These are phyloP conservation scores for Backusella parvicylindrica DNA, from an alignment of 192 early-diverging fungal species.

Conservation along the genomic window DNA sequence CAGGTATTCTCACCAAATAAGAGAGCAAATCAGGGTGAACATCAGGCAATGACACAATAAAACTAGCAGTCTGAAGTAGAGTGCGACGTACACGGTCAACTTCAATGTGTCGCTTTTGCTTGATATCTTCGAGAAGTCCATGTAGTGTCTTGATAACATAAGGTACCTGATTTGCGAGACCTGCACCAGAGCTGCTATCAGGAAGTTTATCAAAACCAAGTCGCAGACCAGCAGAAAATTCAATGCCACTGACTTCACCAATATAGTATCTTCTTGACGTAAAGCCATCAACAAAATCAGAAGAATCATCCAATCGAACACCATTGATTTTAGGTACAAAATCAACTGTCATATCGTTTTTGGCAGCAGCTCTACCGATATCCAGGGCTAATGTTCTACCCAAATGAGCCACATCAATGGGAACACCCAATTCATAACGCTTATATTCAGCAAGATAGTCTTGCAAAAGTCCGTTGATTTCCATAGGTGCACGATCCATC, in stretches of 20 bases:
- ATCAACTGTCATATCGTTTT: slow-evolving; percentile 11
- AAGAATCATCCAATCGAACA: slow-evolving; percentile 45
- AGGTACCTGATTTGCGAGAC: slow-evolving; percentile 29
- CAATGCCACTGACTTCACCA: slow-evolving; percentile 42
- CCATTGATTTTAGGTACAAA: slow-evolving; percentile 34
- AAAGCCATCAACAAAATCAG: slow-evolving; percentile 52
- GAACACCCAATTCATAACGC: slow-evolving; percentile 48
- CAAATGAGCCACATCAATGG: slow-evolving; percentile 52
- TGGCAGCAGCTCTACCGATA: slow-evolving; percentile 39
- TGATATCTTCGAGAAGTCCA: slow-evolving; percentile 35
- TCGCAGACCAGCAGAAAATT: slow-evolving; percentile 15
- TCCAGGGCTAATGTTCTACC: slow-evolving; percentile 71
- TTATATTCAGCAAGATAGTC: slow-evolving; percentile 64
- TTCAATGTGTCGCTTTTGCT: slow-evolving; percentile 34
- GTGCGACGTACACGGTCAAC: slow-evolving; percentile 45
- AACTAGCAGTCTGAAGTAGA: slow-evolving; percentile 51
- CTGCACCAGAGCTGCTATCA: slow-evolving; percentile 4
- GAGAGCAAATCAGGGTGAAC: slow-evolving; percentile 71
- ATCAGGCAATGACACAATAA: slow-evolving; percentile 35
- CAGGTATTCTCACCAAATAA: slow-evolving; percentile 83
- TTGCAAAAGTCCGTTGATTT: slow-evolving; percentile 67
- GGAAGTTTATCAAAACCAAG: background rate
- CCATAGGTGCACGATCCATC: slow-evolving; percentile 63
- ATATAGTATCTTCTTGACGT: slow-evolving; percentile 44
- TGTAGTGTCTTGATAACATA: slow-evolving; percentile 32